A percentile compares a stretch with the other conserved stretches of the same genome.
Evolutionary conservation across 225 moss, liverwort and hornwort genomes (phyloP).

Genomic region (Straminergon stramineum): DNA sequence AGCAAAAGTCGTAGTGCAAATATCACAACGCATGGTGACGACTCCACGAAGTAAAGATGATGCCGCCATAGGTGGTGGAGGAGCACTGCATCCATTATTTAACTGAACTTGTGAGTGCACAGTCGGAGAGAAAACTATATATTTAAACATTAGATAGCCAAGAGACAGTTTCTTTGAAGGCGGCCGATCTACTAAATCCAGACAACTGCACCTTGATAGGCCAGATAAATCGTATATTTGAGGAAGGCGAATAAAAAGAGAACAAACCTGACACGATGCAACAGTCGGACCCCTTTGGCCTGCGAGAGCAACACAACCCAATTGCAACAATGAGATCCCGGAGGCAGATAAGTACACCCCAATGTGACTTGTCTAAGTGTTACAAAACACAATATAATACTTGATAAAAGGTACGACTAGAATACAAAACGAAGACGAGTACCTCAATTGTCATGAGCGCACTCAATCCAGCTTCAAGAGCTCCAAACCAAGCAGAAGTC

Average conservation of each 20-base stretch:
- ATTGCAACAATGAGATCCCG: background rate
- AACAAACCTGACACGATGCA: conserved; percentile 89
- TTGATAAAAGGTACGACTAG: background rate
- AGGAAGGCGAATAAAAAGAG: background rate
- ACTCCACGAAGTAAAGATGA: conserved; percentile 86
- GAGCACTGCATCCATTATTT: conserved; percentile 50
- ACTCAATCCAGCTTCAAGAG: conserved; percentile 83
- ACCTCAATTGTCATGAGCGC: conserved; percentile 89
- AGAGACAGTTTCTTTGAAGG: background rate
- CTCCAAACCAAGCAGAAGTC: conserved; percentile 84
- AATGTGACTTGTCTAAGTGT: background rate
- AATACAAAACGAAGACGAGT: background rate
- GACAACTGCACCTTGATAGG: background rate
- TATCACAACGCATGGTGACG: conserved; percentile 99
- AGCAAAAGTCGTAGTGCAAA: conserved; percentile 85
- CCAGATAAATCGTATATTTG: background rate
- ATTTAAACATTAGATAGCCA: background rate
- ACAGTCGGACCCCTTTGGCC: conserved; percentile 79
- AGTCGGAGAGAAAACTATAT: background rate
- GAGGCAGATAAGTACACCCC: background rate
- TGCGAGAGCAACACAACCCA: conserved; percentile 18
- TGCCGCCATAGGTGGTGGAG: conserved; percentile 86
- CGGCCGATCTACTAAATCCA: background rate
- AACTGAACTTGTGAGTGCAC: background rate
- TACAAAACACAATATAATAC: background rate